Evolutionary conservation across 108 stramenopile species (phyloP), one percentile per base, ranked within the genome.

Genomic region (Cyclotella cryptica): DNA sequence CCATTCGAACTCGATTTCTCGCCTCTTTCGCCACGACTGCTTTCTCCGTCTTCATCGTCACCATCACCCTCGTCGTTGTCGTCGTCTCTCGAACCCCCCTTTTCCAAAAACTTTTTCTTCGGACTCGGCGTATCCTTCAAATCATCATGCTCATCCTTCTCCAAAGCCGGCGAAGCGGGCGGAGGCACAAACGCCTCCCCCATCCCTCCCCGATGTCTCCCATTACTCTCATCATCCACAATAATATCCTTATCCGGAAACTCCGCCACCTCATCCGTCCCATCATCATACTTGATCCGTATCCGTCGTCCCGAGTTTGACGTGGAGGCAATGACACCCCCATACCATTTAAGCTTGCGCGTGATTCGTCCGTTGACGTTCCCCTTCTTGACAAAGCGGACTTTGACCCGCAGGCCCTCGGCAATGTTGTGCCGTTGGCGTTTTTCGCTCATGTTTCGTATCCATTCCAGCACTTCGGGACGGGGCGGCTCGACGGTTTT

Each of bases 191-290:
- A 87, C 29, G 47, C 71, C 44, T 46, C 74, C 53, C 66, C 57
- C 69, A 61, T 46, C 17, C 14, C 68, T 11, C 10, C 62, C 40
- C 65, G 21, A 78, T 94, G 93, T n/a, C 52, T 60, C 17, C 90
- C 92, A 85, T 95, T 95, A 52, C 46, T 51, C 22, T 69, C 83
- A 45, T 84, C 92, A 70, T 96, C 94, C 14, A 96, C 88, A 53
- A 93, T 82, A 46, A 96, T 87, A 75, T 96, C 94, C 65, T 88
- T 85, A 61, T 96, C 94, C 10, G 94, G 94, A 80, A 93, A 96
- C 64, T 89, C 83, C 28, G 92, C 55, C 1, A 89, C 54, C 69
- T 96, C 94, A 22, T 80, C 72, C 0, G 94, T 92, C 18, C 91
- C 90, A 72, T 96, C 94, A 69, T 96, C 94, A 70, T 96, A 96